These are phyloP conservation scores for Pyrenophora tritici-repentis DNA, from an alignment of 2,329 filamentous ascomycete genomes.

Conservation along the genomic window DNA sequence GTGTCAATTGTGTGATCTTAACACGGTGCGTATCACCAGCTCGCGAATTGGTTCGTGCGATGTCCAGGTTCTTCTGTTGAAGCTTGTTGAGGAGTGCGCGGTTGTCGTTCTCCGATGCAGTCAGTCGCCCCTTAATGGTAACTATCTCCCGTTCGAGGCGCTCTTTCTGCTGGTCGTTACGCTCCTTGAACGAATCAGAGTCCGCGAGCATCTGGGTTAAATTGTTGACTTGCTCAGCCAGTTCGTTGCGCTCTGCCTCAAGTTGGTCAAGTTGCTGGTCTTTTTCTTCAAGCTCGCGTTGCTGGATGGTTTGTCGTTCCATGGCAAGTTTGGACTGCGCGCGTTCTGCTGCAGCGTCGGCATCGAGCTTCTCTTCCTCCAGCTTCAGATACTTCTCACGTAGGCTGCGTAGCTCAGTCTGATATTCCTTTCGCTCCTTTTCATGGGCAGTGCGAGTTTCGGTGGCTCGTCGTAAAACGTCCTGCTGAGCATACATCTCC, in stretches of 20 bases:
- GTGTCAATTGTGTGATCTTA: conserved; percentile 75
- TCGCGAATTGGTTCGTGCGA: conserved; percentile 85
- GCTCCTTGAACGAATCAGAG: conserved; percentile 85
- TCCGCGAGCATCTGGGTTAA: conserved; percentile 86
- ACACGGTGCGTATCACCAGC: conserved; percentile 82
- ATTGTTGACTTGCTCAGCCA: conserved; percentile 80
- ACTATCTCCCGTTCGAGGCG: conserved; percentile 87
- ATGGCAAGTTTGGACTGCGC: conserved; percentile 76
- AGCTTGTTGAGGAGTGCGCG: conserved; percentile 93
- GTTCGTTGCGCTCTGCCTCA: conserved; percentile 75
- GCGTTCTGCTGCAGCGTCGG: conserved; percentile 79
- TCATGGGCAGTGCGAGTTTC: conserved; percentile 81
- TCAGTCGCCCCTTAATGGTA: conserved; percentile 85
- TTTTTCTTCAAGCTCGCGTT: conserved; percentile 79
- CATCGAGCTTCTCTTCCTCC: conserved; percentile 83
- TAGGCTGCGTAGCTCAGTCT: conserved; percentile 80
- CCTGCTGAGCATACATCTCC: conserved; percentile 94
- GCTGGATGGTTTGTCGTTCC: conserved; percentile 78
- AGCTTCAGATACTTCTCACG: conserved; percentile 82
- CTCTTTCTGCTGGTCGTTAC: conserved; percentile 93
- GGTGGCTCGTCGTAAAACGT: conserved; percentile 82
- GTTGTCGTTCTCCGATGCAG: conserved; percentile 96
- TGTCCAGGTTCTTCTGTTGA: conserved; percentile 95
- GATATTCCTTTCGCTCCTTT: conserved; percentile 85
- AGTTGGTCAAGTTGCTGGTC: conserved; percentile 76